Conservation (phyloP, 306 rosid species). For the Prunus armeniaca region DNA sequence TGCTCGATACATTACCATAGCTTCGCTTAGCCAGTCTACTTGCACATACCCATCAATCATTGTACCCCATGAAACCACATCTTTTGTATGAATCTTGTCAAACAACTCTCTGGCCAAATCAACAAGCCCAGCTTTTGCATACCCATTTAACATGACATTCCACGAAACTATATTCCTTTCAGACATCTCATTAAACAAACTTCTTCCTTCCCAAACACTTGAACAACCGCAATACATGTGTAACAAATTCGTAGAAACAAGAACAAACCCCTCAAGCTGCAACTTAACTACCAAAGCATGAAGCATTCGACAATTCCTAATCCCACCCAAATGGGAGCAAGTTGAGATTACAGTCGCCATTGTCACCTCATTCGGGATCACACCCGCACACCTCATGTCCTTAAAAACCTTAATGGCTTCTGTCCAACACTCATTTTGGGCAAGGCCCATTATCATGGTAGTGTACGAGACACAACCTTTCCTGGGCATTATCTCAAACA, state of each 20-base stretch:
- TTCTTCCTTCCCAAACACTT: slow-evolving; percentile 54
- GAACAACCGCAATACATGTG: slow-evolving; percentile 69
- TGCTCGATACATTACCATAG: slow-evolving; percentile 47
- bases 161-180: slow-evolving; percentile 69
- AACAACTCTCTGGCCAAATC: slow-evolving; percentile 63
- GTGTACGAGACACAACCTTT: slow-evolving; percentile 75
- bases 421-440: slow-evolving; percentile 47
- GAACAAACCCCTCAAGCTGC: slow-evolving; percentile 45
- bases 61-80: slow-evolving; percentile 88
- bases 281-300: slow-evolving; percentile 61
- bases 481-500: slow-evolving; percentile 69
- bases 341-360: slow-evolving; percentile 65
- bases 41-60: slow-evolving; percentile 73
- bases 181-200: slow-evolving; percentile 61
- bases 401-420: slow-evolving; percentile 69
- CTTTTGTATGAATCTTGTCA: slow-evolving; percentile 56
- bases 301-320: slow-evolving; percentile 61
- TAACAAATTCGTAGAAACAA: slow-evolving; percentile 70
- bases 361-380: slow-evolving; percentile 66
- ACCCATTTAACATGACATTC: slow-evolving; percentile 88
- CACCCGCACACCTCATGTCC: slow-evolving; percentile 58
- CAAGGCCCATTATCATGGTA: slow-evolving; percentile 81
- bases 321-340: slow-evolving; percentile 52
- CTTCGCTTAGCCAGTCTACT: slow-evolving; percentile 56
- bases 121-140: slow-evolving; percentile 63